Base-by-base conservation (phyloP, 75 land plant species). In the Ceratopteris richardii region DNA sequence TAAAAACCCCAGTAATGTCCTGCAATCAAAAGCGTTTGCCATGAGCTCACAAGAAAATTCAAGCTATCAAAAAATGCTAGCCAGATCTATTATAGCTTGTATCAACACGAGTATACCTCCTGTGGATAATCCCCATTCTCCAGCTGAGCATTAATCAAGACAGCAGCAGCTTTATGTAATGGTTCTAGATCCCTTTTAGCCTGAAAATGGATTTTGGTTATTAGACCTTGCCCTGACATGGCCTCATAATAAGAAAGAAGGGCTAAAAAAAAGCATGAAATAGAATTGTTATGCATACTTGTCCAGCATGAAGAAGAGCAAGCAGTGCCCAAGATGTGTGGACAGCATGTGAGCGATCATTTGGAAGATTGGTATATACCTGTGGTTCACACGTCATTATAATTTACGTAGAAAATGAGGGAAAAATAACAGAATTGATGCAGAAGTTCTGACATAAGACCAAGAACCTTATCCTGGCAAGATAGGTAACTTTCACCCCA, bases 401-500 rank as follows among this genome's bases (percentile, higher is more conserved):
- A n/a, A n/a, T n/a, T n/a, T n/a, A n/a, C n/a, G n/a, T n/a, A n/a
- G n/a, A n/a, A n/a, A n/a, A n/a, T n/a, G n/a, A n/a, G n/a, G n/a
- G n/a, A n/a, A n/a, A n/a, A n/a, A n/a, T n/a, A n/a, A n/a, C n/a
- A 33, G 37, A 33, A 33, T 33, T 33, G 37, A 33, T 4, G 37
- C 37, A 33, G 3, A 33, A 46, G 17, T 5, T 5, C 21, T 46
- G 17, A 4, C 14, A 46, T 20, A 2, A n/a, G n/a, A n/a, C n/a
- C n/a, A n/a, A n/a, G 21, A 52, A 87, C 97, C 84, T 84, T 85
- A 51, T 91, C 63, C 60, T 88, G 86, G 58, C 75, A 73, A 10
- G 89, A 87, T 20, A 82, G 78, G 54, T 91, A 91, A 67, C 95
- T 88, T 67, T 88, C 97, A 56, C 94, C 89, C 97, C 94, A 91